Evolutionary conservation across 768 basidiomycete species (phyloP), one percentile per base, ranked within the genome.

Genomic region (Gelatoporia subvermispora): DNA sequence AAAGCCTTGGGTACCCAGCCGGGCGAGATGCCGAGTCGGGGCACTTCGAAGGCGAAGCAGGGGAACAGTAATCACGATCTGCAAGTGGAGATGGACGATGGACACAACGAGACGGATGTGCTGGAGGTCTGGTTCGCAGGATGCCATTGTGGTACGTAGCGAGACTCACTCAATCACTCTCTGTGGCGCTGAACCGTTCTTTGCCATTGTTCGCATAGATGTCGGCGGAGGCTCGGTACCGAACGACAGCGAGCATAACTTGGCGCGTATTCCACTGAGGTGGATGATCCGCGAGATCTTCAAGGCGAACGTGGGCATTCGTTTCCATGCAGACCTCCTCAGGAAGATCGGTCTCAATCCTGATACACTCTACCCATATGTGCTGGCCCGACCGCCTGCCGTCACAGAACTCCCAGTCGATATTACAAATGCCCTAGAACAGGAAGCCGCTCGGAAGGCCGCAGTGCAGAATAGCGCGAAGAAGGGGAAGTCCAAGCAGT

Each of bases 41-140:
- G 40, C 15, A 36, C 41, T 15, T 7, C 22, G 37, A 41, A 25
- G 44, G 3, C 42, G 23, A 60, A 48, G 49, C 66, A 65, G 10
- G 51, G 23, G 40, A 59, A 66, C 68, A 77, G n/a, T n/a, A n/a
- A n/a, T n/a, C 63, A 74, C 9, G 77, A 81, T 49, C 54, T 51
- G 0, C 61, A 67, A 18, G 76, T 72, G 43, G 62, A 71, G 52
- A 66, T 18, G 60, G 53, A 47, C 16, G 60, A 65, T 3, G 63
- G 65, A 20, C 56, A 61, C n/a, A 35, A 28, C 16, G 40, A 39
- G 43, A 88, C 87, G 1, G 68, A 88, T 49, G 78, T 87, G 3
- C 72, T 78, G 40, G 87, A 91, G 55, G 88, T 91, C 1, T 90
- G 88, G 88, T 91, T 90, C 56, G 64, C 85, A 3, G 88, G 88